A percentile compares a stretch with the other conserved stretches of the same genome.
These are phyloP conservation scores for Colletotrichum melonis DNA, from an alignment of 2,329 filamentous ascomycete genomes.

Conservation along the genomic window DNA sequence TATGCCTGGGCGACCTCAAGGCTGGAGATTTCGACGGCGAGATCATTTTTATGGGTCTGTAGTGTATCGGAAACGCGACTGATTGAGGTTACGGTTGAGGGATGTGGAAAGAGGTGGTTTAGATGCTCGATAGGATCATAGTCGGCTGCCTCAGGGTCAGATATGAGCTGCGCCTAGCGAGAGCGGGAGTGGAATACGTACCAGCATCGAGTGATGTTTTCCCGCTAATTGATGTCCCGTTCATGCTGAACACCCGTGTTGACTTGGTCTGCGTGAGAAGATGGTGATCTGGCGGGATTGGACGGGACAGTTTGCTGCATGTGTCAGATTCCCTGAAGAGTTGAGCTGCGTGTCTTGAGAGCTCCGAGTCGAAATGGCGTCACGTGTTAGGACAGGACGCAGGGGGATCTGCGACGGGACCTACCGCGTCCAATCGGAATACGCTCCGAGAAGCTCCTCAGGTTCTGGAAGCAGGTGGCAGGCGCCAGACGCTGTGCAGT, in stretches of 20 bases:
- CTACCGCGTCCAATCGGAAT: conserved; percentile 17
- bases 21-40: conserved; percentile 80
- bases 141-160: conserved; percentile 62
- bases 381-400: conserved; percentile 26
- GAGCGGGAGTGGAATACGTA: conserved; percentile 41
- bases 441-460: not conserved
- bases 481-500: not conserved
- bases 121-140: conserved; percentile 95
- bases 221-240: conserved; percentile 47
- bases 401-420: conserved; percentile 6
- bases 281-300: not conserved
- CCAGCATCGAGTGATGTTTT: conserved; percentile 57
- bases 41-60: conserved; percentile 80
- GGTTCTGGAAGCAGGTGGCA: conserved; percentile 16
- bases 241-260: conserved; percentile 48
- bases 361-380: conserved; percentile 30
- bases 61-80: conserved; percentile 79
- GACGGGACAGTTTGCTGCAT: conserved; percentile 14
- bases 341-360: conserved; percentile 9
- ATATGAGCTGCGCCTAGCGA: conserved; percentile 24
- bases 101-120: conserved; percentile 92
- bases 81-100: conserved; percentile 84
- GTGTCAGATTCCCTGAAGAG: conserved; percentile 16
- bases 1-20: conserved; percentile 84
- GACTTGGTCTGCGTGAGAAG: not conserved